A percentile compares a stretch with the other conserved stretches of the same genome.
phyloP scores from a whole-genome alignment of 2,329 filamentous ascomycete species.

The Cladosporium sphaerospermum region DNA sequence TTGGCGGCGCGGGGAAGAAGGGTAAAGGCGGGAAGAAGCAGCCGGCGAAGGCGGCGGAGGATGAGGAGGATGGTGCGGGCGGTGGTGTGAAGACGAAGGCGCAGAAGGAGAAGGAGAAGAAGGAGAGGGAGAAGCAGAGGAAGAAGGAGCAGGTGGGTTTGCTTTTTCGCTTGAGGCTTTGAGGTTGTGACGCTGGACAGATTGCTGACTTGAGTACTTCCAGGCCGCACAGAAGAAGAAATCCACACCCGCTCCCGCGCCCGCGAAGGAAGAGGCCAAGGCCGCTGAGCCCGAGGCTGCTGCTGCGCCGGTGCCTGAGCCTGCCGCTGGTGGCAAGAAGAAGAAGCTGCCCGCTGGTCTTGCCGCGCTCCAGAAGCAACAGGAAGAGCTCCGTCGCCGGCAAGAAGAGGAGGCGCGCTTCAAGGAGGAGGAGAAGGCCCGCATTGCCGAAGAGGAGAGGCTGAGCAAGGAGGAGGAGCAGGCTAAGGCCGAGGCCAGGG shows the following conservation, averaged over 20 bases:
- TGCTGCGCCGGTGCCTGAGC: constrained; percentile 36
- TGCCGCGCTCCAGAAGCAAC: constrained; percentile 69
- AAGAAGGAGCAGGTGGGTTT: constrained; percentile 74
- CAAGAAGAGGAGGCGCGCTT: constrained; percentile 58
- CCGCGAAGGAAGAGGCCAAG: constrained; percentile 23
- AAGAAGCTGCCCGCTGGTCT: constrained; percentile 83
- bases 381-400: constrained; percentile 63
- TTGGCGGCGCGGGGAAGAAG: constrained; percentile 69
- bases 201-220: constrained; percentile 8
- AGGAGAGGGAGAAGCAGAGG: constrained; percentile 94
- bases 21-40: constrained; percentile 47
- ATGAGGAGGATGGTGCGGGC: constrained; percentile 48
- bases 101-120: constrained; percentile 96
- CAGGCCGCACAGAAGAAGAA: constrained; percentile 82
- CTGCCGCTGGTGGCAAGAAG: constrained; percentile 58
- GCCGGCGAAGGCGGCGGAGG: constrained; percentile 40
- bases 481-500: constrained; percentile 65
- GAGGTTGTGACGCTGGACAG: background rate
- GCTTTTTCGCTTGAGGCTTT: background rate
- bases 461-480: constrained; percentile 61
- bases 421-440: constrained; percentile 58
- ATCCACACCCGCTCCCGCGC: constrained; percentile 38
- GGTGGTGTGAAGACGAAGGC: constrained; percentile 87
- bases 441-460: constrained; percentile 60
- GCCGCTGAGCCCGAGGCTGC: constrained; percentile 45